Evolutionary conservation across 345 rosid genomes (phyloP), one percentile per base, ranked within the genome.

Genomic region (Noccaea bulbosa): DNA sequence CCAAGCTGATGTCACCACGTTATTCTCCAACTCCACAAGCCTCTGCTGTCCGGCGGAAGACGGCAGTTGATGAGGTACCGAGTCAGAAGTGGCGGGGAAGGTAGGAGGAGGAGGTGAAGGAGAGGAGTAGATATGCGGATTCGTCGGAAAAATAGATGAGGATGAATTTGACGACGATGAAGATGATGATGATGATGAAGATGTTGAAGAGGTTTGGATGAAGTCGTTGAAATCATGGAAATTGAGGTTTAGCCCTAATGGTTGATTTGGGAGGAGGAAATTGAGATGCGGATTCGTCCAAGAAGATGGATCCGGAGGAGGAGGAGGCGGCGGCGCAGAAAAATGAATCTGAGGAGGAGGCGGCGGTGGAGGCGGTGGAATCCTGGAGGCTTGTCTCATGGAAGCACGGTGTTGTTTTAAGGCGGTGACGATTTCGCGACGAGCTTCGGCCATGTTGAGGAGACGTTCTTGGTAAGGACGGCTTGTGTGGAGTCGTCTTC

Each of bases 361-460:
- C 0, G 78, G 84, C 7, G 82, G 83, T 10, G 74, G 88, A 27
- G 84, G 87, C 63, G 69, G 72, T 48, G 66, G 67, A 35, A 33
- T 50, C 33, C 16, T 67, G 4, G 69, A 45, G 35, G 96, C 88
- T 79, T 88, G 90, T 79, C 89, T 93, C 98, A 88, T 94, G 62
- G 99, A 71, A 17, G 97, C 99, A 6, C 99, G 80, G 48, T 94
- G 99, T 65, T 84, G 89, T 78, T 94, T 94, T 46, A 93, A 83
- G 35, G 97, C 97, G 71, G 98, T 86, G 70, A 91, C 99, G 71
- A 94, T 91, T 81, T 94, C 97, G 54, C 93, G 83, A 69, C 99
- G 88, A 43, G 99, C 99, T 80, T 94, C 96, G 5, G 99, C 99
- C 99, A 94, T 94, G 41, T 94, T 91, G 4, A 94, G 92, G 39